phyloP scores from a whole-genome alignment of 495 filamentous ascomycete genomes.

The Podospora comata region DNA sequence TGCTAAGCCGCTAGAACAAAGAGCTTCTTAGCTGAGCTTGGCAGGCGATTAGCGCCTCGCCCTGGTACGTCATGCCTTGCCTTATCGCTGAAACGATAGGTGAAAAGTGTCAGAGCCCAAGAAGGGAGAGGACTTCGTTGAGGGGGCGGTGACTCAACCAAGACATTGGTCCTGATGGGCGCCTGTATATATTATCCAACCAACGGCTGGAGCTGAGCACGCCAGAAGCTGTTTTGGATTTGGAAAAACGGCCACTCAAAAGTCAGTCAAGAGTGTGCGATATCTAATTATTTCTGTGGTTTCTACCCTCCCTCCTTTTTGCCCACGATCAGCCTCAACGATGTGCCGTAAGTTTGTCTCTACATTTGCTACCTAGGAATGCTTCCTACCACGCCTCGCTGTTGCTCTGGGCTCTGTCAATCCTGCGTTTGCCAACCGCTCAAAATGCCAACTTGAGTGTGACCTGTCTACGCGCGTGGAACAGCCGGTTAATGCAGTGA shows the following conservation, averaged over 20 bases:
- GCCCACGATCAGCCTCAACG: neutral
- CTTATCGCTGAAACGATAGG: neutral
- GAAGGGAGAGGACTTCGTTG: neutral
- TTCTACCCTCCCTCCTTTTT: neutral
- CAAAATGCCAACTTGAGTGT: neutral
- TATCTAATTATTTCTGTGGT: neutral
- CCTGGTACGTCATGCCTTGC: slow-evolving; percentile 9
- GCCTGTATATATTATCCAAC: neutral
- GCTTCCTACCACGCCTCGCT: neutral
- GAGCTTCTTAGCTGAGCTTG: slow-evolving; percentile 23
- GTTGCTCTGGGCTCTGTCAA: neutral
- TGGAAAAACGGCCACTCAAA: neutral
- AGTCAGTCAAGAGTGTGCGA: neutral
- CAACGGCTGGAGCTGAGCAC: neutral
- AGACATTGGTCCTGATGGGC: neutral
- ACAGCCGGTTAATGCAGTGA: slow-evolving; percentile 13
- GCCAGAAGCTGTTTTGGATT: neutral
- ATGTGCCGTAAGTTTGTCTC: neutral
- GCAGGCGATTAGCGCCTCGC: slow-evolving; percentile 11
- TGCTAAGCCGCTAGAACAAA: slow-evolving; percentile 21
- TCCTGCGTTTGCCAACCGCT: neutral
- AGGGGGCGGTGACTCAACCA: slow-evolving; percentile 15
- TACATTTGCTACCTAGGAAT: neutral
- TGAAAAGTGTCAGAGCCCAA: neutral
- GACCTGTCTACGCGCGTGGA: slow-evolving; percentile 12